Base-by-base conservation (phyloP, 75 land plant species). In the Larix kaempferi region DNA sequence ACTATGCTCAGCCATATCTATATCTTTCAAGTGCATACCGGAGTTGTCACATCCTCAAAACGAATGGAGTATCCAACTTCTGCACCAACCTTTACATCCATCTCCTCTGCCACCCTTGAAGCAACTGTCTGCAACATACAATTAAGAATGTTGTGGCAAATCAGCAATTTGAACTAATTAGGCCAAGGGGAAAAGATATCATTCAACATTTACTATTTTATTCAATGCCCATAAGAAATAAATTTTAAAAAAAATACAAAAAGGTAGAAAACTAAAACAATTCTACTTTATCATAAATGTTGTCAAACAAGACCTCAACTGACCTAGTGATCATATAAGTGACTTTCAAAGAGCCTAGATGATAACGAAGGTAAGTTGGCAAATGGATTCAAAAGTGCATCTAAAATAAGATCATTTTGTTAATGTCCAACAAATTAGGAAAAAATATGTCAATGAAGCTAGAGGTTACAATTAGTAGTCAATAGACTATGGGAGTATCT, bases 31-130 rank as follows among this genome's bases (percentile, higher is more conserved):
- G 12, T 44, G 21, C 91, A 76, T 78, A 93, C 95, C 41, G 83
- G 78, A 59, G 86, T 89, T 56, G 93, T 86, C 17, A 92, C 57
- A 80, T 97, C 98, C 82, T 97, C 99, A 85, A 97, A 97, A 56
- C 99, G 88, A n/a, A 97, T 93, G 39, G 93, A 92, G 64, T 97
- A 97, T 33, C 99, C 99, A 81, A 97, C 99, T 91, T 94, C 91
- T 25, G 92, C 93, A 57, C 99, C 99, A 57, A 94, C 83, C 56
- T 82, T 87, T 59, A 94, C 95, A 49, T 88, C 88, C 98, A 97
- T 94, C 75, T 97, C 99, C 62, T 97, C 98, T 39, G 99, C 99
- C 52, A 94, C 99, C 59, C 99, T 80, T 56, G 98, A 85, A 79
- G 99, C 91, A 84, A 96, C 95, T 63, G 93, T 80, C 95, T 96